Evolutionary conservation across 2,329 filamentous ascomycete genomes (phyloP).

Genomic region (Pezicula rhizophila): DNA sequence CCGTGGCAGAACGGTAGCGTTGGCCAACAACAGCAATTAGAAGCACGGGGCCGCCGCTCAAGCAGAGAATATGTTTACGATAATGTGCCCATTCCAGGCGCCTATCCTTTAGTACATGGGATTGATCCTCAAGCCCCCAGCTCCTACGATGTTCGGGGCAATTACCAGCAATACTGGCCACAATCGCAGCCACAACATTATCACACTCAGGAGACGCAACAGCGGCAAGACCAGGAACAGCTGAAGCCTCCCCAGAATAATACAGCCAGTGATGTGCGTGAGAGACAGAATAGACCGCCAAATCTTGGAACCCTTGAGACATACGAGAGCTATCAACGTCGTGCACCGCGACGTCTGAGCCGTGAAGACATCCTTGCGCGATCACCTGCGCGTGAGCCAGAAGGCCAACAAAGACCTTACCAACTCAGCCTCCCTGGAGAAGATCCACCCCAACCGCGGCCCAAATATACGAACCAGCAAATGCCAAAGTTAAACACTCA

Average conservation of each 20-base stretch:
- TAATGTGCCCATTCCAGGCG: conserved; percentile 25
- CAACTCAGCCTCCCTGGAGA: conserved; percentile 21
- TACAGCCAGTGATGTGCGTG: neutral
- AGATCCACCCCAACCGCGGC: conserved; percentile 4
- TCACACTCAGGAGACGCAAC: neutral
- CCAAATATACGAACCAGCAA: conserved; percentile 7
- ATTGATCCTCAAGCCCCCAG: conserved; percentile 21
- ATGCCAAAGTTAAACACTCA: neutral
- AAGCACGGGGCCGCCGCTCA: conserved; percentile 13
- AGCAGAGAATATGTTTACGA: conserved; percentile 23
- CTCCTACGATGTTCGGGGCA: conserved; percentile 20
- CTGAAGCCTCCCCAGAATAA: neutral
- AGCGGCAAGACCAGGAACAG: neutral
- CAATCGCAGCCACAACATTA: conserved; percentile 2
- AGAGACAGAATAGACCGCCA: neutral
- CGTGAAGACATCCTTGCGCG: conserved; percentile 24
- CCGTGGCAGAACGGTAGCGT: neutral
- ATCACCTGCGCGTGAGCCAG: conserved; percentile 18
- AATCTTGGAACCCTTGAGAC: conserved; percentile 3
- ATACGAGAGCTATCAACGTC: conserved; percentile 4
- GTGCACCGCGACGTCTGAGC: conserved; percentile 10
- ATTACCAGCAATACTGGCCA: conserved; percentile 8
- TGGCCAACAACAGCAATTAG: conserved; percentile 4
- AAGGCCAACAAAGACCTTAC: conserved; percentile 26
- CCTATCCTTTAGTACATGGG: conserved; percentile 23